A percentile compares a stretch with the other conserved stretches of the same genome.
phyloP scores from a whole-genome alignment of 140 eudicot genomes.

The Ambrosia hybrid region DNA sequence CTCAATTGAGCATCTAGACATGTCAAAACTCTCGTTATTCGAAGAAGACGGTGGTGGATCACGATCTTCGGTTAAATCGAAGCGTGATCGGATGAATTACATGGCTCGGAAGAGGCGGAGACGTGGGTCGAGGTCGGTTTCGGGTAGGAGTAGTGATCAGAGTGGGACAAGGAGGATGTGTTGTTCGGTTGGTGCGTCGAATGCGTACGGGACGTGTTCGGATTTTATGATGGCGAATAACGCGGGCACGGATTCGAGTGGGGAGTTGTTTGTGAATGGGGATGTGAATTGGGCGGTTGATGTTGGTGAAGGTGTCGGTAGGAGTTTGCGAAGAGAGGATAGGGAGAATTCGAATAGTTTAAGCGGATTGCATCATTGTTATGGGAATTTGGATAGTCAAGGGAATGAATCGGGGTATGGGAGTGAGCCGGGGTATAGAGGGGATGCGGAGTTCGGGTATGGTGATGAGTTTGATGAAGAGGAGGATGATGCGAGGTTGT shows the following conservation, averaged over 20 bases:
- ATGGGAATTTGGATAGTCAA: slow-evolving; percentile 46
- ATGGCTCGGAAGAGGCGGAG: slow-evolving; percentile 70
- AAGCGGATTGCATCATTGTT: slow-evolving; percentile 32
- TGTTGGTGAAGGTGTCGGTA: slow-evolving; percentile 55
- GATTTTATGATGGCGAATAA: slow-evolving; percentile 68
- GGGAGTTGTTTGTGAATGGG: slow-evolving; percentile 77
- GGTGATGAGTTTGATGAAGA: slow-evolving; percentile 91
- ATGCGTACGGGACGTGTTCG: slow-evolving; percentile 73
- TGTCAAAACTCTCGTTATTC: slow-evolving; percentile 66
- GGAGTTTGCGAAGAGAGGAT: slow-evolving; percentile 53
- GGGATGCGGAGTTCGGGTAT: slow-evolving; percentile 87
- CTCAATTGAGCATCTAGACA: slow-evolving; percentile 65
- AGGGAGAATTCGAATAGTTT: slow-evolving; percentile 37
- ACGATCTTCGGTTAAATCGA: slow-evolving; percentile 38
- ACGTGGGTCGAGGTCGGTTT: slow-evolving; percentile 81
- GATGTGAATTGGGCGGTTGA: slow-evolving; percentile 82
- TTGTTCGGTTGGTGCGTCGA: slow-evolving; percentile 63
- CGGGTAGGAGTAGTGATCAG: slow-evolving; percentile 81
- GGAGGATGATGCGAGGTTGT: slow-evolving; percentile 66
- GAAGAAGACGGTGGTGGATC: slow-evolving; percentile 45
- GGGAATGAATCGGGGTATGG: slow-evolving; percentile 95
- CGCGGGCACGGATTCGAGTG: slow-evolving; percentile 89
- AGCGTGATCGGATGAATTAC: slow-evolving; percentile 42
- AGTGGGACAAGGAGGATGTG: slow-evolving; percentile 68
- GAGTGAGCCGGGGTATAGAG: slow-evolving; percentile 92